These are phyloP conservation scores for Solanum corneliomulleri DNA, from an alignment of 257 asterid species.

Conservation along the genomic window DNA sequence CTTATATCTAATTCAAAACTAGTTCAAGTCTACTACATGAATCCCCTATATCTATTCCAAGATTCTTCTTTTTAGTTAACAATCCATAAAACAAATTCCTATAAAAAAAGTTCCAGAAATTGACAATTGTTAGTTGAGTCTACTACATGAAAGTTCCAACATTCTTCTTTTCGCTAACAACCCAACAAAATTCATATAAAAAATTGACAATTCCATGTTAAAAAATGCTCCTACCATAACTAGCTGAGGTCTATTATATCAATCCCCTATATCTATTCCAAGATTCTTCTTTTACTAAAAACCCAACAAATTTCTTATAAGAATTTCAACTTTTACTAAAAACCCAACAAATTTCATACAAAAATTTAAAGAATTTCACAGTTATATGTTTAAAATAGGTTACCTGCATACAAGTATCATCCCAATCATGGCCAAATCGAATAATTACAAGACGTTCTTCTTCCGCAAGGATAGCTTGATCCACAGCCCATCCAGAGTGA, in stretches of 20 bases:
- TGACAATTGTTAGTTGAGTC: background rate
- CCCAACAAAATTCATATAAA: background rate
- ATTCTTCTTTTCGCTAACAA: background rate
- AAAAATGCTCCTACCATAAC: background rate
- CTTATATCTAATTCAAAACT: background rate
- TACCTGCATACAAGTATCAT: constrained; percentile 97
- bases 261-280: background rate
- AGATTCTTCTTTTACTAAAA: background rate
- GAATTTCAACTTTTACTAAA: background rate
- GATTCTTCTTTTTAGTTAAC: background rate
- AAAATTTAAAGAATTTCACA: background rate
- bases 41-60: background rate
- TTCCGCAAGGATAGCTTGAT: constrained; percentile 88
- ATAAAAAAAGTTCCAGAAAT: background rate
- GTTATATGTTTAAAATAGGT: background rate
- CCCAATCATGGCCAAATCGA: constrained; percentile 96
- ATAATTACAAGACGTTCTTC: constrained; percentile 92
- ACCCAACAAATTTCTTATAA: background rate
- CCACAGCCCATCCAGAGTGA: constrained; percentile 97
- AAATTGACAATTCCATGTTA: background rate
- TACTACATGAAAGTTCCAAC: background rate
- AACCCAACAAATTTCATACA: background rate
- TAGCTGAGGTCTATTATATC: background rate
- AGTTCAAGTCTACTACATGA: too few species aligned
- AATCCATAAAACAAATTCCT: background rate